A percentile compares a stretch with the other conserved stretches of the same genome.
phyloP scores from a whole-genome alignment of 495 filamentous ascomycete species.

The Penicillium tannophilum region DNA sequence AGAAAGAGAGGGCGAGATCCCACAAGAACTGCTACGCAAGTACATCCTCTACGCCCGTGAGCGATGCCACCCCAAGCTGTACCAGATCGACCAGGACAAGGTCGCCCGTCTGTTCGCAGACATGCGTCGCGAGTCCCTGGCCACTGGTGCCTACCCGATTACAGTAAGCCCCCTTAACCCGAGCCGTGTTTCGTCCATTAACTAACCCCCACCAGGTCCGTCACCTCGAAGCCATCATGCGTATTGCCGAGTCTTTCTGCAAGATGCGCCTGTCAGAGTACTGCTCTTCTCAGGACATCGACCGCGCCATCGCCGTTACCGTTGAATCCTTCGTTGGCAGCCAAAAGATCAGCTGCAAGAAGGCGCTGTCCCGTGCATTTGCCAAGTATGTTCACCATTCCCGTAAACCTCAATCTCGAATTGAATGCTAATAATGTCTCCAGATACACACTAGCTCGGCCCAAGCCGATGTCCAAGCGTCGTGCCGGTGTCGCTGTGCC shows the following conservation, averaged over 20 bases:
- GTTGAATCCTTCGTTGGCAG: slow-evolving; percentile 95
- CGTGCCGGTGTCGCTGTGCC: slow-evolving; percentile 44
- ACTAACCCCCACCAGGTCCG: slow-evolving; percentile 68
- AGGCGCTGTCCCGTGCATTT: slow-evolving; percentile 93
- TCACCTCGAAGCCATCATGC: slow-evolving; percentile 96
- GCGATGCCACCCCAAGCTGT: slow-evolving; percentile 86
- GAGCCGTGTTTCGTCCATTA: neutral
- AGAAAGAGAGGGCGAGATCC: slow-evolving; percentile 75
- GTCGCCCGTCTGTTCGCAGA: slow-evolving; percentile 92
- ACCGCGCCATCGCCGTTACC: slow-evolving; percentile 94
- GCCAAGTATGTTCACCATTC: slow-evolving; percentile 74
- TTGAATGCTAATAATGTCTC: slow-evolving; percentile 21
- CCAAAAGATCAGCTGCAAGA: slow-evolving; percentile 98
- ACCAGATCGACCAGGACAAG: slow-evolving; percentile 98
- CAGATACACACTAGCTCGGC: slow-evolving; percentile 51
- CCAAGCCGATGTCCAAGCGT: slow-evolving; percentile 48
- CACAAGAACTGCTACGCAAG: slow-evolving; percentile 90
- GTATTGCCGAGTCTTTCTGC: slow-evolving; percentile 88
- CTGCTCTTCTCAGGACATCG: slow-evolving; percentile 85
- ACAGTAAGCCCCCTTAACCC: slow-evolving; percentile 65
- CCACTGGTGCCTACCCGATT: slow-evolving; percentile 96
- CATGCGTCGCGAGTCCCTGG: slow-evolving; percentile 89
- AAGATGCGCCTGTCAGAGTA: slow-evolving; percentile 96
- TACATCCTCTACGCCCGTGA: slow-evolving; percentile 97
- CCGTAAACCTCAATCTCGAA: neutral